Conservation (phyloP, 768 basidiomycete species). For the Daedalea quercina region DNA sequence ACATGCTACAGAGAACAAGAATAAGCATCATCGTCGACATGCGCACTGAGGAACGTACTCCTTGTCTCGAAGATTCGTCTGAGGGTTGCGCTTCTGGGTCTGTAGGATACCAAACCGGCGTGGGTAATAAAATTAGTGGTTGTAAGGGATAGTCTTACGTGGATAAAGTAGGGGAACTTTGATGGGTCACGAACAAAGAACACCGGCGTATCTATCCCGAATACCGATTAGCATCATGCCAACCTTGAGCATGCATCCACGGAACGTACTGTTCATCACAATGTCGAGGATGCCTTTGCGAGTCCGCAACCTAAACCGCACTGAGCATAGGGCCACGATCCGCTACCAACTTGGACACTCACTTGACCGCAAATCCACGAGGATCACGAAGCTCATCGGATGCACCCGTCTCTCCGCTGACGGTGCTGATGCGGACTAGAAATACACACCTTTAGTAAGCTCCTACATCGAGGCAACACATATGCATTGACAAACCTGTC, state of each 20-base stretch:
- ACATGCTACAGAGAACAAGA: constrained; percentile 22
- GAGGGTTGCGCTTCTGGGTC: constrained; percentile 43
- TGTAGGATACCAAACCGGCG: constrained; percentile 14
- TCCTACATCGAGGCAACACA: not conserved
- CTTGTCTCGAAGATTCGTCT: constrained; percentile 40
- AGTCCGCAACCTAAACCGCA: constrained; percentile 26
- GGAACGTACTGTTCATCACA: constrained; percentile 22
- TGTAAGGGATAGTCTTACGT: constrained; percentile 6
- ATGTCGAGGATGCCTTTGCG: constrained; percentile 32
- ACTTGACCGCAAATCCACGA: constrained; percentile 46
- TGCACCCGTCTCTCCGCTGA: constrained; percentile 43
- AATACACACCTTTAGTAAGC: not conserved
- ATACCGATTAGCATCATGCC: not conserved
- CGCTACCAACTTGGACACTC: constrained; percentile 15
- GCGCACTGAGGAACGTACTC: constrained; percentile 15
- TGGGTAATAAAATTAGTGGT: not conserved
- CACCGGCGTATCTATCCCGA: constrained; percentile 37
- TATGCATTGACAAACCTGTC: constrained; percentile 15
- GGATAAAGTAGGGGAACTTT: constrained; percentile 45
- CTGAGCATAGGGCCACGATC: not conserved
- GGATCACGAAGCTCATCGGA: constrained; percentile 45
- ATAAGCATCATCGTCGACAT: not conserved
- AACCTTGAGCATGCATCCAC: no score
- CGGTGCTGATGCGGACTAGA: constrained; percentile 46
- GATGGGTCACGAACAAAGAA: constrained; percentile 41